Percentiles rank a stretch among this genome's conserved stretches.
These are phyloP conservation scores for Gossypium longicalyx DNA, from an alignment of 345 rosid genomes.

Conservation along the genomic window DNA sequence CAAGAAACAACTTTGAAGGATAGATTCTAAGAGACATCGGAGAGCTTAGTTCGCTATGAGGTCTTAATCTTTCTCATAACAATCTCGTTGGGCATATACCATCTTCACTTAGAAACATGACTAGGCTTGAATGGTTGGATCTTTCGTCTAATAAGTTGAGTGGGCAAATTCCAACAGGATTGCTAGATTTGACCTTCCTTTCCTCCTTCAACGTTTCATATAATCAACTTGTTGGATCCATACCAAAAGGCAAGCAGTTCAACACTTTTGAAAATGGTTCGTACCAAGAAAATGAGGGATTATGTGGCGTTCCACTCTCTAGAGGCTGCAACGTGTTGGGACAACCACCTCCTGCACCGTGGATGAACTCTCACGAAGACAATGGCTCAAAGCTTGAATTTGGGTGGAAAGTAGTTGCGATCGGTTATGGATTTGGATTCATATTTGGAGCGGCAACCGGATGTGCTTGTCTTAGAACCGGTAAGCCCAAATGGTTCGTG, in stretches of 20 bases:
- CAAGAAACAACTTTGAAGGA: not conserved
- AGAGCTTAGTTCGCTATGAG: not conserved
- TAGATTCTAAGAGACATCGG: not conserved
- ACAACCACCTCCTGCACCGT: not conserved
- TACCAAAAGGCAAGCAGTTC: not conserved
- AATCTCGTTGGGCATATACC: not conserved
- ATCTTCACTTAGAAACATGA: not conserved
- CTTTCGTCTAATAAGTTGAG: not conserved
- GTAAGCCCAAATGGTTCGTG: not conserved
- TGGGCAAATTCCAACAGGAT: not conserved
- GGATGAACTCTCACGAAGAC: not conserved
- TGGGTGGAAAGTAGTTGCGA: not conserved
- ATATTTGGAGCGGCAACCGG: not conserved
- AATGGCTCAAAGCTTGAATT: not conserved
- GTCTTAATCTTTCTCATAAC: constrained; percentile 13
- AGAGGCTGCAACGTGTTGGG: not conserved
- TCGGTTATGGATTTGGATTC: not conserved
- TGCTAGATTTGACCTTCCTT: not conserved
- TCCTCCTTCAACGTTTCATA: not conserved
- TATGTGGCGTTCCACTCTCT: not conserved
- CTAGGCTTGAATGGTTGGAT: constrained; percentile 2
- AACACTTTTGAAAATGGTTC: no score
- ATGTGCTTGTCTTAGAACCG: not conserved
- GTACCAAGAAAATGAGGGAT: no score
- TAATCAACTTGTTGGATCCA: not conserved